These are phyloP conservation scores for Raffaelea deltoideospora DNA, from an alignment of 2,329 filamentous ascomycete species.

Conservation along the genomic window DNA sequence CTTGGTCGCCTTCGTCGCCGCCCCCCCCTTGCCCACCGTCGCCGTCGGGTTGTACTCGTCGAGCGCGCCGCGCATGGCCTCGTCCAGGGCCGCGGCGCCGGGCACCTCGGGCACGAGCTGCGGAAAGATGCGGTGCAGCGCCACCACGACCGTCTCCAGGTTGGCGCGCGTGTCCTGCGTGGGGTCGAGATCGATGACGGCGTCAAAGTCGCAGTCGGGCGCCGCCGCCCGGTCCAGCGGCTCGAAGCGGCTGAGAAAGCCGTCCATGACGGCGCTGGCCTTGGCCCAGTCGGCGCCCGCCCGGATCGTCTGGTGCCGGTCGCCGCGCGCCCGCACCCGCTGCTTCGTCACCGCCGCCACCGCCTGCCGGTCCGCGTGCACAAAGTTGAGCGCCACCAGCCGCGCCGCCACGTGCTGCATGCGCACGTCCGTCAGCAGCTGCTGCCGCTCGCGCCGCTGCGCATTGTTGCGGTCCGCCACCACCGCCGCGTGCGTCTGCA, in stretches of 20 bases:
- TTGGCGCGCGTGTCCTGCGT: conserved; percentile 66
- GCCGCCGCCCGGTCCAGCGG: conserved; percentile 46
- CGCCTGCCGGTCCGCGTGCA: conserved; percentile 60
- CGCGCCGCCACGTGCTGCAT: conserved; percentile 45
- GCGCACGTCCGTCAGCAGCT: conserved; percentile 69
- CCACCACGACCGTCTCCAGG: conserved; percentile 60
- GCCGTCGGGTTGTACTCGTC: conserved; percentile 63
- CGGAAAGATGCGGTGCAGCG: conserved; percentile 64
- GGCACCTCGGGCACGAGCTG: conserved; percentile 60
- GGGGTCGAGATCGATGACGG: conserved; percentile 73
- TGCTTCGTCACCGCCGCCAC: conserved; percentile 63
- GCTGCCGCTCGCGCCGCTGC: conserved; percentile 70
- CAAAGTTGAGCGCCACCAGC: conserved; percentile 78
- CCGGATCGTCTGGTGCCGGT: conserved; percentile 97
- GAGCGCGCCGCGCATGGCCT: conserved; percentile 60
- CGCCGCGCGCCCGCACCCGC: conserved; percentile 70
- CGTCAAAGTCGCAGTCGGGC: conserved; percentile 75
- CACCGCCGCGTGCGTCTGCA: conserved; percentile 55
- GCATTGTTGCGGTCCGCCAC: conserved; percentile 94
- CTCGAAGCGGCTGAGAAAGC: conserved; percentile 79
- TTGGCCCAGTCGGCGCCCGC: conserved; percentile 60
- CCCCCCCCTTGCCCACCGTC: conserved; percentile 40
- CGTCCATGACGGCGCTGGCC: conserved; percentile 84
- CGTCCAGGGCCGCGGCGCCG: conserved; percentile 57
- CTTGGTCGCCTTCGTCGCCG: conserved; percentile 10